Percentiles rank a stretch among this genome's conserved stretches.
Evolutionary conservation across 106 monocot genomes (phyloP).

Genomic region (Chionographis japonica): DNA sequence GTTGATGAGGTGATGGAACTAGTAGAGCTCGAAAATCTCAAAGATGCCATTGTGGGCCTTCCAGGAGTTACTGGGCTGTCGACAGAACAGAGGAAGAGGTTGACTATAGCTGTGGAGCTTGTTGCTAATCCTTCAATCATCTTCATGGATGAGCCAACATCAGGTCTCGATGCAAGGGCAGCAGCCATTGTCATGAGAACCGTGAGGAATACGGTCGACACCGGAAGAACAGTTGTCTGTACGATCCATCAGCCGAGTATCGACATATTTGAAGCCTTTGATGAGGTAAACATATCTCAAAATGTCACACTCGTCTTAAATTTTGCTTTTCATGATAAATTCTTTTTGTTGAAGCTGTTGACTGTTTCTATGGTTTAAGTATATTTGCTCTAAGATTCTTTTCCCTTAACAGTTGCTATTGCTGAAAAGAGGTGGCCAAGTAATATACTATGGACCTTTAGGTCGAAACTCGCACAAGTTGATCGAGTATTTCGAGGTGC

Average conservation of each 20-base stretch:
- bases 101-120: conserved; percentile 79
- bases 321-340: not conserved
- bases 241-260: conserved; percentile 83
- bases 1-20: conserved; percentile 72
- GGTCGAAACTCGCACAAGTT: conserved; percentile 64
- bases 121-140: conserved; percentile 84
- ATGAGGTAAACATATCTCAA: conserved; percentile 41
- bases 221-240: conserved; percentile 77
- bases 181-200: conserved; percentile 80
- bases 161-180: conserved; percentile 73
- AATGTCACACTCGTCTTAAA: not conserved
- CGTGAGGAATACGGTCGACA: conserved; percentile 72
- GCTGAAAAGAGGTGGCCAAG: conserved; percentile 80
- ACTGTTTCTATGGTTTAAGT: not conserved
- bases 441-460: conserved; percentile 66
- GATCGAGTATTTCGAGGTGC: conserved; percentile 80
- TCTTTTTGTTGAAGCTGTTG: not conserved
- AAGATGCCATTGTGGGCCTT: conserved; percentile 63
- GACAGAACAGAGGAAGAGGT: conserved; percentile 72
- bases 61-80: conserved; percentile 70
- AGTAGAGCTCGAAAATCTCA: conserved; percentile 59
- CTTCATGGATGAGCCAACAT: conserved; percentile 91
- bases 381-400: not conserved
- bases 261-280: conserved; percentile 91
- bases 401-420: conserved; percentile 50